Conservation (phyloP, 495 filamentous ascomycete genomes). For the Aspergillus cavernicola region DNA sequence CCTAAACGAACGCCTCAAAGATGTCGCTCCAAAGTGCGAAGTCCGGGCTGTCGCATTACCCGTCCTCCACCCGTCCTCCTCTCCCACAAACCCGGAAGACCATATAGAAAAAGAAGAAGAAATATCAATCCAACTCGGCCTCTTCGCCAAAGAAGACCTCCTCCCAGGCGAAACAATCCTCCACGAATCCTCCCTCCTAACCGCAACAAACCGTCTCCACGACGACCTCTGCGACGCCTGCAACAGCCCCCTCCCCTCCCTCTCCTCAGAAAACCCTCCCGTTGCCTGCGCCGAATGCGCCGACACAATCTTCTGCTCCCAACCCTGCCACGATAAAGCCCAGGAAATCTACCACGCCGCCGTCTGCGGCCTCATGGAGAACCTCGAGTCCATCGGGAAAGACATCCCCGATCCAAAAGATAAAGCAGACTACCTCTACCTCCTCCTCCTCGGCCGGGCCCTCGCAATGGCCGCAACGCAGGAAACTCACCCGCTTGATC, state of each 20-base stretch:
- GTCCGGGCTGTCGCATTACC: conserved; percentile 72
- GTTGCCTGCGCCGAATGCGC: conserved; percentile 70
- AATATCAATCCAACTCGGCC: conserved; percentile 68
- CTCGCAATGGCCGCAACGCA: conserved; percentile 86
- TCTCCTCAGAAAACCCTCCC: conserved; percentile 41
- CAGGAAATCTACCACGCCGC: conserved; percentile 75
- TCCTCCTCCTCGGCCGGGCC: conserved; percentile 71
- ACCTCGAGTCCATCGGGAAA: conserved; percentile 74
- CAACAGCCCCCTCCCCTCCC: conserved; percentile 64
- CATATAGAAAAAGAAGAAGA: conserved; percentile 25
- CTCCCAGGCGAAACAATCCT: conserved; percentile 72
- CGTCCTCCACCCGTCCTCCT: conserved; percentile 51
- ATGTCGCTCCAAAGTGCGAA: conserved; percentile 64
- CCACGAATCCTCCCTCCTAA: conserved; percentile 72
- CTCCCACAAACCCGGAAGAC: conserved; percentile 11
- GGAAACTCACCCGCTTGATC: conserved; percentile 73
- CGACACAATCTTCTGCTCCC: conserved; percentile 83
- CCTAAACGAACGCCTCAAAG: conserved; percentile 62
- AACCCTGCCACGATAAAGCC: conserved; percentile 67
- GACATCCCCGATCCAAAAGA: conserved; percentile 66
- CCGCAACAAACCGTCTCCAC: conserved; percentile 76
- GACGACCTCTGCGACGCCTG: conserved; percentile 84
- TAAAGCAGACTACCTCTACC: conserved; percentile 73
- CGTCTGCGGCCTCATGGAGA: conserved; percentile 72
- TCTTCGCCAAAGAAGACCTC: conserved; percentile 85